Percentiles rank a stretch among this genome's conserved stretches.
phyloP scores from a whole-genome alignment of 768 basidiomycete genomes.

The Sporobolomyces pararoseus region DNA sequence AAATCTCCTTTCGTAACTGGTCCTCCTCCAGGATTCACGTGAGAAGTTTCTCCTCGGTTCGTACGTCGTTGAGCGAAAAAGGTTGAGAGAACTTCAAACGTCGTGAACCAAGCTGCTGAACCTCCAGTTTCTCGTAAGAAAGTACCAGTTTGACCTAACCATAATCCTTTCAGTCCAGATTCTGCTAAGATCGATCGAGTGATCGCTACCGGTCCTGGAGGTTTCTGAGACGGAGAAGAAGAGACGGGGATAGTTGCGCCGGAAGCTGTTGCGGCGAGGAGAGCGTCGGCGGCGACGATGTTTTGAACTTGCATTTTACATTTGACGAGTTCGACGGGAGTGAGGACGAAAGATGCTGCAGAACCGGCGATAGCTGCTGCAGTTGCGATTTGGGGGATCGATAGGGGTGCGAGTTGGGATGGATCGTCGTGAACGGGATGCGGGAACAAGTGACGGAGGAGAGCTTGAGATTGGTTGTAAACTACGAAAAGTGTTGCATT shows the following conservation, averaged over 20 bases:
- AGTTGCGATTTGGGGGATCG: conserved; percentile 66
- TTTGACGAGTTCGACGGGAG: conserved; percentile 90
- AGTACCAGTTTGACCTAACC: conserved; percentile 93
- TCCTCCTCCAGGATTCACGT: conserved; percentile 8
- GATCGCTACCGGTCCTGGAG: conserved; percentile 72
- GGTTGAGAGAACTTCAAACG: conserved; percentile 72
- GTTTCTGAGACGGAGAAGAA: conserved; percentile 41
- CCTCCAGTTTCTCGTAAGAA: conserved; percentile 91
- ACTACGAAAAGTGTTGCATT: conserved; percentile 83
- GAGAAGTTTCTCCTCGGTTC: conserved; percentile 16
- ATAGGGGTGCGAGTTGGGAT: conserved; percentile 50
- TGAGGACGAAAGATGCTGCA: conserved; percentile 83
- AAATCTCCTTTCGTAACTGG: conserved; percentile 54
- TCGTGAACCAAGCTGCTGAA: conserved; percentile 81
- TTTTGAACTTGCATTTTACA: conserved; percentile 98
- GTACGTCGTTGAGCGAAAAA: conserved; percentile 56
- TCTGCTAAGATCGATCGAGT: conserved; percentile 61
- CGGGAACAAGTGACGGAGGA: conserved; percentile 48
- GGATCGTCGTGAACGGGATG: conserved; percentile 43
- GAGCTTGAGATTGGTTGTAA: conserved; percentile 63
- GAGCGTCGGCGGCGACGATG: conserved; percentile 53
- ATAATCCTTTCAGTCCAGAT: conserved; percentile 77
- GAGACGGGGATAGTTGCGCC: neutral
- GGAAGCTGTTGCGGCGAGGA: neutral
- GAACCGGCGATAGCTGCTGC: conserved; percentile 86